phyloP scores from a whole-genome alignment of 2,329 filamentous ascomycete species.

The Elsinoe arachidis region DNA sequence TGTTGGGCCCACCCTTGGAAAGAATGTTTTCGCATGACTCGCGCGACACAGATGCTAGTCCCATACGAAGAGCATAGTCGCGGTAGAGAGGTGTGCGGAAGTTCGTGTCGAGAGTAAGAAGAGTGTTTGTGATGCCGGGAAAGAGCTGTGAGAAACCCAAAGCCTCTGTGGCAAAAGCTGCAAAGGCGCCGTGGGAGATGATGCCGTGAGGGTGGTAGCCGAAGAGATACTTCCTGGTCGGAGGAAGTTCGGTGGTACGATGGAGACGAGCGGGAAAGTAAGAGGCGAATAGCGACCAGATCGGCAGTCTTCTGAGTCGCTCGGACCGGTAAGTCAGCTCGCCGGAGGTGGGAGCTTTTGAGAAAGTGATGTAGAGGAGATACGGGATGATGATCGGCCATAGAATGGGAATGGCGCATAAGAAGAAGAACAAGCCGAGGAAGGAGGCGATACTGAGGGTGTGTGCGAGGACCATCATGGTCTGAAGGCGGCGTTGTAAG shows the following conservation, averaged over 20 bases:
- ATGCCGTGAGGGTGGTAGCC: constrained; percentile 97
- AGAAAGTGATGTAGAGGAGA: constrained; percentile 73
- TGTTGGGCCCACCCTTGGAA: constrained; percentile 65
- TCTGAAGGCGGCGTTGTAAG: constrained; percentile 43
- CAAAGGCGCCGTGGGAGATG: constrained; percentile 92
- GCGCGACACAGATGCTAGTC: constrained; percentile 78
- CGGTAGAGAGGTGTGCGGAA: constrained; percentile 90
- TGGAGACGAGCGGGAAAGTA: constrained; percentile 89
- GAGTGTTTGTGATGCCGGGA: constrained; percentile 86
- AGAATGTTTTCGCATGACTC: constrained; percentile 87
- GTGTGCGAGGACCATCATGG: constrained; percentile 41
- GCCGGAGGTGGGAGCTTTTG: constrained; percentile 67
- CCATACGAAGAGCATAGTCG: constrained; percentile 86
- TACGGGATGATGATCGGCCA: constrained; percentile 78
- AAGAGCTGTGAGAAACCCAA: constrained; percentile 81
- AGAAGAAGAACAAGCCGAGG: constrained; percentile 77
- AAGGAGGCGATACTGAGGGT: constrained; percentile 40
- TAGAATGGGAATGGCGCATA: constrained; percentile 80
- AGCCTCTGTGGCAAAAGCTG: constrained; percentile 81
- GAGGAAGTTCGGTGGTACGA: constrained; percentile 68
- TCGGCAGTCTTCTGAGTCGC: constrained; percentile 59
- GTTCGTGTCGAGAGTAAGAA: constrained; percentile 91
- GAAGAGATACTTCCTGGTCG: constrained; percentile 87
- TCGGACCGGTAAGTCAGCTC: constrained; percentile 65
- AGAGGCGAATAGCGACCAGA: constrained; percentile 87